Evolutionary conservation across 192 early-diverging fungal genomes (phyloP).

Genomic region (Mortierella alpina): DNA sequence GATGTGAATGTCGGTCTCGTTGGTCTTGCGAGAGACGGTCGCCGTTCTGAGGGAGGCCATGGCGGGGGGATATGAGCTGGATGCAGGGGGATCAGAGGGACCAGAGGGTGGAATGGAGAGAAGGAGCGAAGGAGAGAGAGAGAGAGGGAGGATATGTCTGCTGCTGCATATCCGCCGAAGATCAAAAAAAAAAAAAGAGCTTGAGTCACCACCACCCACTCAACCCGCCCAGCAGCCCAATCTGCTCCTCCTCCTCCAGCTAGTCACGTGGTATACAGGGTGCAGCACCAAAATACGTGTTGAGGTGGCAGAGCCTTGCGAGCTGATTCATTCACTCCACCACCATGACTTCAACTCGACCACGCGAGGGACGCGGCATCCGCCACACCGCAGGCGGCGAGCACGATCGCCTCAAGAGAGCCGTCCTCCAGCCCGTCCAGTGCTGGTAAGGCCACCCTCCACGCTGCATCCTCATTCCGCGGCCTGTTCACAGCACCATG

Average conservation of each 20-base stretch:
- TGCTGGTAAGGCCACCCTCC: conserved; percentile 40
- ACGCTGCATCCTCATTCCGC: not conserved
- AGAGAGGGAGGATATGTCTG: not conserved
- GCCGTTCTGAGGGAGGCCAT: conserved; percentile 59
- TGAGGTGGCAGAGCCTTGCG: too few relatives aligned
- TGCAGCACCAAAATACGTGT: too few relatives aligned
- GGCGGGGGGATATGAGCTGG: not conserved
- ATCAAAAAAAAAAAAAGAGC: not conserved
- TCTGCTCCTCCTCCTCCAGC: too few relatives aligned
- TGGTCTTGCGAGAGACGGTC: conserved; percentile 85
- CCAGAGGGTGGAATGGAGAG: not conserved
- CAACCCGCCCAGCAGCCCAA: too few relatives aligned
- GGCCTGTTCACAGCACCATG: not conserved
- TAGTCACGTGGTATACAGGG: too few relatives aligned
- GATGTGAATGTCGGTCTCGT: conserved; percentile 92
- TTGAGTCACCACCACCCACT: too few relatives aligned
- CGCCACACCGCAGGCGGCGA: conserved; percentile 49
- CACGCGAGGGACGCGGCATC: conserved; percentile 50
- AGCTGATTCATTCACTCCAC: not conserved
- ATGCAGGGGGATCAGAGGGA: not conserved
- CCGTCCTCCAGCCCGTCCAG: conserved; percentile 58
- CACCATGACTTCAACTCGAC: conserved; percentile 48
- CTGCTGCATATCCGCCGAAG: not conserved
- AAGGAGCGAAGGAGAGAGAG: not conserved
- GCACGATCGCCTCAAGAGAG: conserved; percentile 56